Conservation (phyloP, 768 basidiomycete genomes). For the Serendipita vermifera region DNA sequence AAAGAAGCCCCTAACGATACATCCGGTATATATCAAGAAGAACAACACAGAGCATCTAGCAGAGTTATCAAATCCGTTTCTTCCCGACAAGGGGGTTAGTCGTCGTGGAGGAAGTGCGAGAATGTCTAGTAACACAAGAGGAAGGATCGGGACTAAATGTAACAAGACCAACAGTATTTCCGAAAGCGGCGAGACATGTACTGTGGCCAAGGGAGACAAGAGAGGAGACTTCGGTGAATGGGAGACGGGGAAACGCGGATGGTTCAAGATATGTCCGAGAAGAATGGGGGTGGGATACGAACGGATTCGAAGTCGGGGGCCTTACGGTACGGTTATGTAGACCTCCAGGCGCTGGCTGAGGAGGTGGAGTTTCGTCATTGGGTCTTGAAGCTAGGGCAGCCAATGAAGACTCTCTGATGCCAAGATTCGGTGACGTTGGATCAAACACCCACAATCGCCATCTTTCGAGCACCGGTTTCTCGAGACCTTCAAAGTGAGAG, state of each 20-base stretch:
- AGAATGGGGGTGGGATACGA: slow-evolving; percentile 3
- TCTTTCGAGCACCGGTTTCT: slow-evolving; percentile 56
- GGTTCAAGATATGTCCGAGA: not conserved
- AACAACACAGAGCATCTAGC: too few relatives aligned
- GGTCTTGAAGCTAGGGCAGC: not conserved
- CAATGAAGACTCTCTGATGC: slow-evolving; percentile 15
- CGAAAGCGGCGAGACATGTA: slow-evolving; percentile 56
- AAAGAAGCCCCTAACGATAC: too few relatives aligned
- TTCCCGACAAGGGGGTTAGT: not conserved
- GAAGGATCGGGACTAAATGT: slow-evolving; percentile 16
- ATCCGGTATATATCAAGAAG: too few relatives aligned
- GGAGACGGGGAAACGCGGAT: slow-evolving; percentile 40
- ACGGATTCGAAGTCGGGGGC: slow-evolving; percentile 15
- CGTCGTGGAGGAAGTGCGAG: not conserved
- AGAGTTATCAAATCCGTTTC: slow-evolving; percentile 7
- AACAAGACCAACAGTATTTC: slow-evolving; percentile 61
- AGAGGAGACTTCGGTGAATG: slow-evolving; percentile 68
- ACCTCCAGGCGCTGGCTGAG: slow-evolving; percentile 9
- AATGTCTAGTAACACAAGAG: slow-evolving; percentile 10
- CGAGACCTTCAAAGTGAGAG: slow-evolving; percentile 11
- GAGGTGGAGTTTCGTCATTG: not conserved
- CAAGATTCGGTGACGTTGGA: slow-evolving; percentile 21
- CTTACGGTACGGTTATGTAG: slow-evolving; percentile 16
- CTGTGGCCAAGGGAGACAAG: slow-evolving; percentile 34
- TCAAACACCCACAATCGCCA: slow-evolving; percentile 82